Evolutionary conservation across 306 rosid species (phyloP).

Genomic region (Malus asiatica): DNA sequence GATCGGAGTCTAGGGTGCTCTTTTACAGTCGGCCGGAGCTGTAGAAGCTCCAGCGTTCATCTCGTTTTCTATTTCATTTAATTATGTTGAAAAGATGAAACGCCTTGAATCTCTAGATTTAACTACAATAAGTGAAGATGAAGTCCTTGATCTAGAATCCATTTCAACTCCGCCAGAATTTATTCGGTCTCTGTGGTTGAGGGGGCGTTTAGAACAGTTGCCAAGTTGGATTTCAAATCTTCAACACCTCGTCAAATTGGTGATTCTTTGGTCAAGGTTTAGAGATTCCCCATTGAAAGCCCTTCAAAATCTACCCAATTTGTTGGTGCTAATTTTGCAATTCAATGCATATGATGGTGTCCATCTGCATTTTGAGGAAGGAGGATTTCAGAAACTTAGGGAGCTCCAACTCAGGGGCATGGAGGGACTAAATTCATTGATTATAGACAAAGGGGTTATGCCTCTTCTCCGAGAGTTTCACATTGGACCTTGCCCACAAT

Average conservation of each 20-base stretch:
- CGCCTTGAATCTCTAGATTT: slow-evolving; percentile 19
- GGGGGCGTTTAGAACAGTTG: background rate
- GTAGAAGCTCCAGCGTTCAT: too few species aligned
- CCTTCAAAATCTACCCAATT: background rate
- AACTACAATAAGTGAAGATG: background rate
- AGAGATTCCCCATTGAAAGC: background rate
- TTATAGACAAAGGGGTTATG: background rate
- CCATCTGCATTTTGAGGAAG: background rate
- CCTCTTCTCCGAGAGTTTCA: background rate
- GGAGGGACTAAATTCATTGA: background rate
- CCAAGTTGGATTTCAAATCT: slow-evolving; percentile 9
- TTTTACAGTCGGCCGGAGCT: too few species aligned
- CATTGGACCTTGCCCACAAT: background rate
- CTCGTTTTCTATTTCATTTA: too few species aligned
- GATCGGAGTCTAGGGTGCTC: too few species aligned
- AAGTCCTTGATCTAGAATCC: slow-evolving; percentile 15
- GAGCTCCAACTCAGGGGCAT: background rate
- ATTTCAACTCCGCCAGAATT: background rate
- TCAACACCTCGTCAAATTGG: background rate
- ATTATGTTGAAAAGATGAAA: slow-evolving; percentile 13
- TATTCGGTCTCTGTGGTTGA: background rate
- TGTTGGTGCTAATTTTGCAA: background rate
- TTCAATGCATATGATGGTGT: background rate
- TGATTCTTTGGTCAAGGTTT: background rate
- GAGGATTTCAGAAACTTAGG: background rate